Evolutionary conservation across 306 rosid species (phyloP), one percentile per base, ranked within the genome.

Genomic region (Trifolium dubium): DNA sequence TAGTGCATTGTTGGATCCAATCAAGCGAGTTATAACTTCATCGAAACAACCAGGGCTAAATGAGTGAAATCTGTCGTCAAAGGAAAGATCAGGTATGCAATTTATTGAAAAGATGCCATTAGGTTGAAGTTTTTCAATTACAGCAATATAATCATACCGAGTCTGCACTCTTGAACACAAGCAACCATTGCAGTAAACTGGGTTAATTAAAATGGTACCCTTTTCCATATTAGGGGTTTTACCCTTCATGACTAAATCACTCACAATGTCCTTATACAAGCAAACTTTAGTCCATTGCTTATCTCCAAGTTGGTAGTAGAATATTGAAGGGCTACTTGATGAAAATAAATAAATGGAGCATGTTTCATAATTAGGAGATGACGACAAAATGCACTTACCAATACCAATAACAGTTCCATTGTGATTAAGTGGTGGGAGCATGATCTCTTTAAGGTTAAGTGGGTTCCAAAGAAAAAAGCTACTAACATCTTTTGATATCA

Each of bases 261-360:
- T 8, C 7, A 2, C 0, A 1, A 69, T 55, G 4, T 69, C 17
- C 3, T 15, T 2, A 15, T 5, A 2, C 10, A 37, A 55, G 3
- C 46, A 46, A 15, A 19, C 53, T 37, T 55, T n/a, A 39, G 39
- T 53, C 65, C 75, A 71, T 37, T 71, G 14, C 9, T 35, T 6
- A 54, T 71, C 75, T 71, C 65, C 75, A 37, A 71, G 40, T 71
- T 71, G 75, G 5, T 10, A 53, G 39, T 54, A 71, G 23, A 71
- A 54, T 54, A 71, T 54, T 56, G 37, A 56, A 28, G 51, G 10
- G 10, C 2, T 2, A 5, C 0, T 0, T 0, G 2, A 8, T 8
- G 44, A 8, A 17, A 54, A 54, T 55, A 71, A 54, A 10, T n/a
- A 40, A 5, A 71, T 28, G 9, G 64, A 6, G n/a, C 65, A 70